phyloP scores from a whole-genome alignment of 371 early-diverging fungal species.

The Chytridium lagenaria region DNA sequence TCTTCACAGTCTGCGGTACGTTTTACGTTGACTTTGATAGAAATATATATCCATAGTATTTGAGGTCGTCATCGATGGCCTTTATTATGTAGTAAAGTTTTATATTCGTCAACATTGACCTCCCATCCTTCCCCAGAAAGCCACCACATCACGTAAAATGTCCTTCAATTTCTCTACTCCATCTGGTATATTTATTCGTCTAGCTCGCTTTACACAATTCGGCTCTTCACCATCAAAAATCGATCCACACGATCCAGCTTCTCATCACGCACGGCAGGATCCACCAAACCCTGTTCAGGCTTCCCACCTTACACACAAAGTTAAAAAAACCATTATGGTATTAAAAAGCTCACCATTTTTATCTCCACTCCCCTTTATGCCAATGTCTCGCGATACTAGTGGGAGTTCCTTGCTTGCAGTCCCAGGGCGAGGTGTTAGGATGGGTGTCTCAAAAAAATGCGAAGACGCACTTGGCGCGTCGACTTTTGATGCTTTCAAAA shows the following conservation, averaged over 20 bases:
- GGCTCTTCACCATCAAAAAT: slow-evolving; percentile 87
- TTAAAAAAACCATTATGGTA: neutral
- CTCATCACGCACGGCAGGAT: slow-evolving; percentile 44
- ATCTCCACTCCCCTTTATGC: neutral
- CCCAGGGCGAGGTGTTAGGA: neutral
- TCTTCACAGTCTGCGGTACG: too few species aligned
- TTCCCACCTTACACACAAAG: slow-evolving; percentile 27
- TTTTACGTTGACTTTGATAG: too few species aligned
- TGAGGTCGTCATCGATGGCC: too few species aligned
- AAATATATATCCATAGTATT: too few species aligned
- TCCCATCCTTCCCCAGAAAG: too few species aligned
- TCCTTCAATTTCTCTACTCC: too few species aligned
- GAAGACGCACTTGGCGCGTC: neutral
- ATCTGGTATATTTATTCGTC: too few species aligned
- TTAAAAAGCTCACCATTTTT: neutral
- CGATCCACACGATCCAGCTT: slow-evolving; percentile 85
- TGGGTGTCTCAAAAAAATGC: neutral
- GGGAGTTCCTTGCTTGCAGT: neutral
- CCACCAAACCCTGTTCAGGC: slow-evolving; percentile 54
- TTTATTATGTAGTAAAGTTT: too few species aligned
- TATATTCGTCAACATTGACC: too few species aligned
- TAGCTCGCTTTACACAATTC: slow-evolving; percentile 90
- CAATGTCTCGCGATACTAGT: too few species aligned
- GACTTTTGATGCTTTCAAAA: neutral
- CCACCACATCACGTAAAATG: too few species aligned